Base-by-base conservation (phyloP, 2,329 filamentous ascomycete species). In the Ophiostoma tasmaniense region DNA sequence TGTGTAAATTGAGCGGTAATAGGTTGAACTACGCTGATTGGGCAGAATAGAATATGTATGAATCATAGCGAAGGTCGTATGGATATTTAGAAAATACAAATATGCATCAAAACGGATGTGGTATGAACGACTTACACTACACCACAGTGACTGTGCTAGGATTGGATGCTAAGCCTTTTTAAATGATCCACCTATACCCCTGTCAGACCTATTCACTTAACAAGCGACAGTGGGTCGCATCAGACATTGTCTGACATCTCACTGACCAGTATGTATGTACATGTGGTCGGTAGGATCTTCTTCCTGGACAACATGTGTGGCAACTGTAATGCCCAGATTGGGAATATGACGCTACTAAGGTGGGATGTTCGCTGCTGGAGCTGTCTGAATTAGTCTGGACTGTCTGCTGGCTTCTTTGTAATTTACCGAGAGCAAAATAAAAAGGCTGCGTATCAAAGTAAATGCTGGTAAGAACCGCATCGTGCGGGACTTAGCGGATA, bases 1-100 rank as follows among this genome's bases (percentile, higher is more conserved):
- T 17, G 73, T 75, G 33, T 25, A 22, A 25, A 22, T 55, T 55
- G n/a, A 10, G 10, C n/a, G 8, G 22, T 25, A 3, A 25, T 25
- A 10, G 8, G 2, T 55, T 7, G 50, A 25, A 14, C 10, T 4
- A 13, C 8, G 7, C 5, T 13, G 50, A 55, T 25, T 65, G n/a
- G 22, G 7, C 2, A 22, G 61, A 25, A 14, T 42, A 22, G 13
- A 35, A 55, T 25, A 25, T 55, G 50, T 25, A 55, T 25, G 22
- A 25, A 45, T n/a, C 10, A 59, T 59, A 59, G 52, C 52, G 55
- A 61, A n/a, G 28, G 5, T 33, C 14, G 28, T 30, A 55, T 55
- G n/a, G 25, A 55, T 55, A 25, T 55, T 25, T 11, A 17, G 11
- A 52, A 52, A 20, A 52, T 22, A 52, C 33, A 13, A 39, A 39